A percentile compares a stretch with the other conserved stretches of the same genome.
Conservation (phyloP, 768 basidiomycete species). For the Boletus reticulatus region DNA sequence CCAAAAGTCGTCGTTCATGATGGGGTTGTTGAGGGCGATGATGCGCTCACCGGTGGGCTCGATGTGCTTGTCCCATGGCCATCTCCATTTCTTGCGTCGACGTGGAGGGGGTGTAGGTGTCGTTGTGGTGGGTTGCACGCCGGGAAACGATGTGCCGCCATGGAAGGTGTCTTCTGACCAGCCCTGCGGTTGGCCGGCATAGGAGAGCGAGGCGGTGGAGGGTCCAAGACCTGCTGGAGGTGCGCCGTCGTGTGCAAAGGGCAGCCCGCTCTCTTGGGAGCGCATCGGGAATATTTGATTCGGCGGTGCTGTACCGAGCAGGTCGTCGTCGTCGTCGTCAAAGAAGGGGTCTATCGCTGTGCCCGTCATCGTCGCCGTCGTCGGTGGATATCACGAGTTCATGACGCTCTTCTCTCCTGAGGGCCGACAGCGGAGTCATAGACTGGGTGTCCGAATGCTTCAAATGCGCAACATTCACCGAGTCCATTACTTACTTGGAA, state of each 20-base stretch:
- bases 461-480: no score
- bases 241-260: conserved; percentile 56
- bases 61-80: conserved; percentile 80
- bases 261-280: conserved; percentile 49
- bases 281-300: conserved; percentile 33
- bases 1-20: conserved; percentile 63
- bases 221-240: conserved; percentile 44
- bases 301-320: conserved; percentile 2
- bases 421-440: no score
- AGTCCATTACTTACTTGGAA: no score
- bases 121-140: conserved; percentile 19
- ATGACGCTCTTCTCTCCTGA: no score
- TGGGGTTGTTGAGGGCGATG: conserved; percentile 77
- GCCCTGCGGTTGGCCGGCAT: conserved; percentile 53
- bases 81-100: conserved; percentile 53
- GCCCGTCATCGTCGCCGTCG: conserved; percentile 51
- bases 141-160: conserved; percentile 41
- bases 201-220: not conserved
- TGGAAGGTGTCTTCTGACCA: conserved; percentile 67
- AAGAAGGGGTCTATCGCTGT: conserved; percentile 73
- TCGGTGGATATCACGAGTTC: conserved; percentile 63
- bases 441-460: no score
- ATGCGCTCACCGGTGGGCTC: conserved; percentile 71
- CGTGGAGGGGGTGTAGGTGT: conserved; percentile 5
- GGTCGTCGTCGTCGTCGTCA: conserved; percentile 67